Base-by-base conservation (phyloP, 768 basidiomycete genomes). In the Xerocomellus amylosporus region DNA sequence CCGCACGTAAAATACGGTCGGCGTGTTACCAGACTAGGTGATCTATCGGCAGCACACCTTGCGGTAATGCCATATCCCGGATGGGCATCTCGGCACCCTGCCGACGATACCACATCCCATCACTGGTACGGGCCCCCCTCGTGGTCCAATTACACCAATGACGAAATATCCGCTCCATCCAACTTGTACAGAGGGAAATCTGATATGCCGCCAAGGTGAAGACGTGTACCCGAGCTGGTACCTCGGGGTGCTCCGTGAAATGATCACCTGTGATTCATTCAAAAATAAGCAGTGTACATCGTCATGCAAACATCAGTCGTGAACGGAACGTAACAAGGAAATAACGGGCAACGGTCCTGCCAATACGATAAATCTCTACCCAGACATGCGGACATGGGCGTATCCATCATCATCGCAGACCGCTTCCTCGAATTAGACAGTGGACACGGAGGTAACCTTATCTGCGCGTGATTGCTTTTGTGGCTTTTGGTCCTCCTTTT, bases 401-500 rank as follows among this genome's bases (percentile, higher is more conserved):
- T 22, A 46, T n/a, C n/a, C n/a, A n/a, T n/a, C n/a, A n/a, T 49
- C 51, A 30, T 20, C 10, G 12, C 28, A 38, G 3, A 14, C 10
- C 3, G 30, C 9, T 7, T 12, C 19, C 30, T 9, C 8, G 9
- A 7, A 33, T 51, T 31, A 60, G n/a, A 58, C 58, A 22, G 51
- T 38, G 42, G 54, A 41, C 33, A 15, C 4, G 8, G 46, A 24
- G 4, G 30, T n/a, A 10, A 26, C 33, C 17, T 24, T 37, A 1
- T 51, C 47, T 19, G 34, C 45, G 12, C 26, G 26, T 3, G 30
- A 34, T n/a, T 22, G 47, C 12, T 28, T 58, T 34, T 31, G 51
- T 8, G 33, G 1, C 14, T 34, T 49, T 34, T 39, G 20, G 2
- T 53, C 49, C 26, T 68, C 68, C 33, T 53, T 70, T 3, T 51